Base-by-base conservation (phyloP, 73 alveolate species). In the Paramecium tetraurelia region DNA sequence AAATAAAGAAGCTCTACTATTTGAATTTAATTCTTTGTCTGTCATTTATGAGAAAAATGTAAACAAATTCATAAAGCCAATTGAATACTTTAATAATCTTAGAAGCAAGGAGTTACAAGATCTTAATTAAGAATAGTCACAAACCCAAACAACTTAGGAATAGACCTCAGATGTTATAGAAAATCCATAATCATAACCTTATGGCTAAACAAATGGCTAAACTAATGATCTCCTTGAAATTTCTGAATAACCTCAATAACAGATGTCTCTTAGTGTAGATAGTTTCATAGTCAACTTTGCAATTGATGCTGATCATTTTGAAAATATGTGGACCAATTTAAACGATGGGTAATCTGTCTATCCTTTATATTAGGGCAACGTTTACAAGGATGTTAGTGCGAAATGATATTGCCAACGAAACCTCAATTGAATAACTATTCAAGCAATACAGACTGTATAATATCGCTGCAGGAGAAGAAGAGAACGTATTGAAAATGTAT, bases 401-500 rank as follows among this genome's bases (percentile, higher is more conserved):
- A 29, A 83, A 83, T n/a, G 94, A 70, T 8, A 36, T 44, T 14
- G 86, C 87, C 24, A 89, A 77, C 35, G 94, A 89, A 89, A 20
- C 46, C 16, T 40, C 18, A 12, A 72, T 89, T 0, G 94, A 89
- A 71, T 53, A 71, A 38, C 27, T 89, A 44, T 89, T 89, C 72
- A 89, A 89, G 16, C 20, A 89, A 43, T 43, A 70, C 48, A 71
- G 94, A 40, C 57, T 89, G 12, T 89, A 89, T 83, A 89, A 83
- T 71, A 46, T 83, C 9, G 94, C 94, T 24, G 86, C 86, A 44
- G 94, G 94, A 46, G 94, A 89, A 53, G 94, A 89, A 46, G 94
- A 89, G 8, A 83, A 89, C 48, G 59, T 83, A 2, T 59, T 89
- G 35, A 71, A 89, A 71, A 70, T 89, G 80, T 89, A 89, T 70